phyloP scores from a whole-genome alignment of 2,329 filamentous ascomycete species.

The Penicillium thymicola region DNA sequence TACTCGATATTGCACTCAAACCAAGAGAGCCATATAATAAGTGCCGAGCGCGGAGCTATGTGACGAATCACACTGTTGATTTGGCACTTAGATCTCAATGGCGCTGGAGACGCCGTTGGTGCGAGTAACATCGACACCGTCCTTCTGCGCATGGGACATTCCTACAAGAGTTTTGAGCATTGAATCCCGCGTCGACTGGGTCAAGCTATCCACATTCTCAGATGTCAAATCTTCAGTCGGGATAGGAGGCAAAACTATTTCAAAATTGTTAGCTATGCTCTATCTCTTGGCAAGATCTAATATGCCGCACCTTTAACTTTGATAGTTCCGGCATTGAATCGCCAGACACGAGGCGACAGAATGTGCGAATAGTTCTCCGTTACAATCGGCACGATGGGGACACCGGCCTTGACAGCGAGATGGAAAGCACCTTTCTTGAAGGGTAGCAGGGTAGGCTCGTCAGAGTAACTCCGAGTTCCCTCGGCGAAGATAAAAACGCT shows the following conservation, averaged over 20 bases:
- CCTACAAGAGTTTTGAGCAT: conserved; percentile 64
- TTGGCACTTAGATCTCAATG: conserved; percentile 34
- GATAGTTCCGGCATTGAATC: conserved; percentile 67
- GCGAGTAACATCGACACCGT: conserved; percentile 17
- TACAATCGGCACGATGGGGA: conserved; percentile 85
- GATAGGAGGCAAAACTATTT: conserved; percentile 73
- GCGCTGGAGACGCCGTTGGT: conserved; percentile 32
- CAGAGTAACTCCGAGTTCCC: conserved; percentile 85
- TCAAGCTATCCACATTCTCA: conserved; percentile 73
- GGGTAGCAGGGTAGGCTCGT: conserved; percentile 76
- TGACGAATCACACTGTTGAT: not conserved
- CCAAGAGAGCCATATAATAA: not conserved
- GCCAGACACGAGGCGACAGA: conserved; percentile 60
- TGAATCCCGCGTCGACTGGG: conserved; percentile 63
- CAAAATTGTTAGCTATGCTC: conserved; percentile 6
- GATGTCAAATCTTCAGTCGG: conserved; percentile 68
- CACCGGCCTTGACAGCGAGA: conserved; percentile 86
- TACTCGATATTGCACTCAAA: not conserved
- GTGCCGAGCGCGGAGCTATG: not conserved
- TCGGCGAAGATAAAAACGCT: conserved; percentile 62
- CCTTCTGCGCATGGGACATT: conserved; percentile 35
- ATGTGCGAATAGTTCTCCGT: conserved; percentile 76
- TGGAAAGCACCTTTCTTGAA: conserved; percentile 99
- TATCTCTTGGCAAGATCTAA: not conserved
- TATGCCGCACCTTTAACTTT: conserved; percentile 65